phyloP scores from a whole-genome alignment of 306 rosid species.

The Lupinus albus region DNA sequence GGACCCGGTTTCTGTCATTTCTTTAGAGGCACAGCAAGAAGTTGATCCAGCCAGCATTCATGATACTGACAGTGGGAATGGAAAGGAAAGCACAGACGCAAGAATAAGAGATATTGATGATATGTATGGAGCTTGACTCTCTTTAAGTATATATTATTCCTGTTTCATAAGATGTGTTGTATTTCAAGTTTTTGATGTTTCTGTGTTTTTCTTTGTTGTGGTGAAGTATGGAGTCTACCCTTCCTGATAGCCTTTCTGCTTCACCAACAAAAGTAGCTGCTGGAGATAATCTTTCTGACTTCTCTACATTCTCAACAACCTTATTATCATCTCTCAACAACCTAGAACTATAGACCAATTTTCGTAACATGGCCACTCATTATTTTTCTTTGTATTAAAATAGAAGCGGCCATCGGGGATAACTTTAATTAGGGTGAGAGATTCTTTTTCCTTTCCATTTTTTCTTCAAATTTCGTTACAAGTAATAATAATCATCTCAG shows the following conservation, averaged over 20 bases:
- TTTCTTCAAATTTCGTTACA: not conserved
- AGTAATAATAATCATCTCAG: not conserved
- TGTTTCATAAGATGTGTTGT: not conserved
- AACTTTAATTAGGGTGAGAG: slow-evolving; percentile 54
- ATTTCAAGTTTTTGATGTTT: slow-evolving; percentile 17
- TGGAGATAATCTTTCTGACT: slow-evolving; percentile 37
- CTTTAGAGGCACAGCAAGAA: slow-evolving; percentile 41
- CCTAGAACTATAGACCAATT: slow-evolving; percentile 29
- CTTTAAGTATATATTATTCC: not conserved
- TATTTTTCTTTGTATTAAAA: slow-evolving; percentile 43
- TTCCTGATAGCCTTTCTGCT: slow-evolving; percentile 70
- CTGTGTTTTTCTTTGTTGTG: slow-evolving; percentile 1
- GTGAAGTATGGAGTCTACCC: slow-evolving; percentile 61
- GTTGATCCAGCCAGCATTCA: slow-evolving; percentile 34
- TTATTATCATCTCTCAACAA: slow-evolving; percentile 35
- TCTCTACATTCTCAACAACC: slow-evolving; percentile 37
- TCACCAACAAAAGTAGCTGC: slow-evolving; percentile 55
- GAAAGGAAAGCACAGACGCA: slow-evolving; percentile 28
- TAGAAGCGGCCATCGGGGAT: slow-evolving; percentile 49
- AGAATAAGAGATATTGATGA: slow-evolving; percentile 40
- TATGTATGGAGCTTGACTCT: slow-evolving; percentile 41
- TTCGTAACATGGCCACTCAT: slow-evolving; percentile 44
- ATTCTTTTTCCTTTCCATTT: not conserved
- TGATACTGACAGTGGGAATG: slow-evolving; percentile 34
- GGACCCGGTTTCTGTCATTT: slow-evolving; percentile 21